Conservation (phyloP, 352 stramenopile species). For the Albugo candida region DNA sequence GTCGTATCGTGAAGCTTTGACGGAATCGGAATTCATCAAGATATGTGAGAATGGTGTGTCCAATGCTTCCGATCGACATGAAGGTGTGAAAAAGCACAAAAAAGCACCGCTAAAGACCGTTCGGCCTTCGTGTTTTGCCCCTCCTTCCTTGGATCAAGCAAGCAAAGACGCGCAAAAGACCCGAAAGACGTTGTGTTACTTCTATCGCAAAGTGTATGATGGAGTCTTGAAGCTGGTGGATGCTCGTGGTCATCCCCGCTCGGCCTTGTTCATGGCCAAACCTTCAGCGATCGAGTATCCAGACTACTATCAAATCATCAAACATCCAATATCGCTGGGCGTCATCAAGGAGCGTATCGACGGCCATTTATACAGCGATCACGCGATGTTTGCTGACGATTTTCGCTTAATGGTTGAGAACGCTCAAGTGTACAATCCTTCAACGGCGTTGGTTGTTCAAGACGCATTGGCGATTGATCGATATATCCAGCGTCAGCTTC, state of each 20-base stretch:
- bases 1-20: conserved; percentile 72
- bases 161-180: conserved; percentile 16
- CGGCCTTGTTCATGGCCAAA: conserved; percentile 59
- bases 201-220: conserved; percentile 71
- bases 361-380: conserved; percentile 31
- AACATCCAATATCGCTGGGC: conserved; percentile 65
- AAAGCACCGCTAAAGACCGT: background rate
- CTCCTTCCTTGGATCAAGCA: conserved; percentile 9
- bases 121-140: too few relatives aligned
- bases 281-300: conserved; percentile 62
- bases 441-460: conserved; percentile 61
- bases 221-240: conserved; percentile 66
- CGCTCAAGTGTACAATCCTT: conserved; percentile 73
- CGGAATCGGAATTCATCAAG: conserved; percentile 71
- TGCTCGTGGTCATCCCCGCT: conserved; percentile 34
- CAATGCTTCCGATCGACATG: conserved; percentile 13
- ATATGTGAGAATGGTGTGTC: conserved; percentile 75
- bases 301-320: conserved; percentile 82
- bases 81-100: background rate
- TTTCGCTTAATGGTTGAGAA: conserved; percentile 76
- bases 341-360: conserved; percentile 76
- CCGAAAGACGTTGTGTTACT: conserved; percentile 58
- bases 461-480: conserved; percentile 75
- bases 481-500: conserved; percentile 63
- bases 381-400: conserved; percentile 55